These are phyloP conservation scores for Zalaria sp. DNA, from an alignment of 2,329 filamentous ascomycete species.

Conservation along the genomic window DNA sequence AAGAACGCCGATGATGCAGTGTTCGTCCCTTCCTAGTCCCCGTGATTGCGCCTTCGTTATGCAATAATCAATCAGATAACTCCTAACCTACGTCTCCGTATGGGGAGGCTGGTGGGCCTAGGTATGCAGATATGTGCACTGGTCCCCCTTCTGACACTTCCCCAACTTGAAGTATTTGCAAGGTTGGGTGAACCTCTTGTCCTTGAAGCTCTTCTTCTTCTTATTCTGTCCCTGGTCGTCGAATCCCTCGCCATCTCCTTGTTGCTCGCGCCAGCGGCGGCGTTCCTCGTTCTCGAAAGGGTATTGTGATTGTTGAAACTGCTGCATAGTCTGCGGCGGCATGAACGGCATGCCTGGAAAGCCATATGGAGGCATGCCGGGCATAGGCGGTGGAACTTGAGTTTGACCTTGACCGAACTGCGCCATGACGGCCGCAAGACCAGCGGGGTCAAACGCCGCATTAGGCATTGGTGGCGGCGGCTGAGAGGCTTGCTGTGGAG, in stretches of 20 bases:
- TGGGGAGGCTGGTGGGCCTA: too few species aligned
- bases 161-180: conserved; percentile 42
- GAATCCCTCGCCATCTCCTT: conserved; percentile 11
- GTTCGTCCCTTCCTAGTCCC: too few species aligned
- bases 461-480: neutral
- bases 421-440: conserved; percentile 7
- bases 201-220: conserved; percentile 9
- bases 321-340: conserved; percentile 7
- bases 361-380: conserved; percentile 3
- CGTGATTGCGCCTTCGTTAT: too few species aligned
- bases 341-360: conserved; percentile 3
- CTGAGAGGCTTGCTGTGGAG: neutral
- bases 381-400: conserved; percentile 5
- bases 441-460: neutral
- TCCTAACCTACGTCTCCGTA: too few species aligned
- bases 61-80: too few species aligned
- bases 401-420: conserved; percentile 3
- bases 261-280: conserved; percentile 20
- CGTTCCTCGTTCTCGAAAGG: conserved; percentile 17
- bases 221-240: conserved; percentile 1
- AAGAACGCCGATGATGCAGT: neutral
- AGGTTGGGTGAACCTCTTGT: conserved; percentile 18
- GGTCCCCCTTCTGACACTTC: conserved; percentile 37
- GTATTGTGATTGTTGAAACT: conserved; percentile 9
- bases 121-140: conserved; percentile 22